A percentile compares a stretch with the other conserved stretches of the same genome.
Conservation (phyloP, 139 green algal species). For the Spirogloea muscicola region DNA sequence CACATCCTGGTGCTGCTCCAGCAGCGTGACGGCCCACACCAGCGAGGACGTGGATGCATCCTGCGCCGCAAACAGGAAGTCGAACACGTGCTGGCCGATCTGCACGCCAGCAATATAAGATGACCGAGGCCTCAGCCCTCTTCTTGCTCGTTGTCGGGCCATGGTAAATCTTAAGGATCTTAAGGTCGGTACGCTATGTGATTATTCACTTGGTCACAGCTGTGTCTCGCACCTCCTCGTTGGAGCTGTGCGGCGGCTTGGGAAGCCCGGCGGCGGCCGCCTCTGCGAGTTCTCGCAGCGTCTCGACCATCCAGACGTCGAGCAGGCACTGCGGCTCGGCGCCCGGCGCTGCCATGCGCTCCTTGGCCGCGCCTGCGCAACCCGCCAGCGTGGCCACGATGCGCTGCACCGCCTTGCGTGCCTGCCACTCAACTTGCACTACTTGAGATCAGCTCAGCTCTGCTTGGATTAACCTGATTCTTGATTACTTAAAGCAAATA, state of each 20-base stretch:
- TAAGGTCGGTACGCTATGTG: too few species aligned
- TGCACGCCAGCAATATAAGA: too few species aligned
- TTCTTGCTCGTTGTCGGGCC: too few species aligned
- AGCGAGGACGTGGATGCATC: slow-evolving; percentile 78
- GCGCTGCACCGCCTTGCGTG: slow-evolving; percentile 62
- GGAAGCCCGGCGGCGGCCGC: slow-evolving; percentile 57
- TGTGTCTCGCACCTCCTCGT: slow-evolving; percentile 70
- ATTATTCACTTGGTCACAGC: too few species aligned
- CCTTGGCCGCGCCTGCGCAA: slow-evolving; percentile 58
- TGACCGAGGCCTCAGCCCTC: too few species aligned
- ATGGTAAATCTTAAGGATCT: too few species aligned
- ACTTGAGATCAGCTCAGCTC: too few species aligned
- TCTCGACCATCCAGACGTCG: slow-evolving; percentile 62
- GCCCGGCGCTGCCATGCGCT: slow-evolving; percentile 49
- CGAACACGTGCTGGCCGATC: slow-evolving; percentile 71
- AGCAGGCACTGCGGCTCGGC: slow-evolving; percentile 71
- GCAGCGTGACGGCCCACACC: slow-evolving; percentile 69
- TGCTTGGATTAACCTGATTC: too few species aligned
- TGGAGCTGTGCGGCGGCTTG: slow-evolving; percentile 55
- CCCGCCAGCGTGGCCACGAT: slow-evolving; percentile 64
- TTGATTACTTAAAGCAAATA: too few species aligned
- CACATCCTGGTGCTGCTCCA: slow-evolving; percentile 68
- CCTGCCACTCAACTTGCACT: too few species aligned
- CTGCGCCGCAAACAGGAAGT: slow-evolving; percentile 85
- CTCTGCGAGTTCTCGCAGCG: slow-evolving; percentile 64